phyloP scores from a whole-genome alignment of 2,329 filamentous ascomycete genomes.

The Aureobasidium sp. region DNA sequence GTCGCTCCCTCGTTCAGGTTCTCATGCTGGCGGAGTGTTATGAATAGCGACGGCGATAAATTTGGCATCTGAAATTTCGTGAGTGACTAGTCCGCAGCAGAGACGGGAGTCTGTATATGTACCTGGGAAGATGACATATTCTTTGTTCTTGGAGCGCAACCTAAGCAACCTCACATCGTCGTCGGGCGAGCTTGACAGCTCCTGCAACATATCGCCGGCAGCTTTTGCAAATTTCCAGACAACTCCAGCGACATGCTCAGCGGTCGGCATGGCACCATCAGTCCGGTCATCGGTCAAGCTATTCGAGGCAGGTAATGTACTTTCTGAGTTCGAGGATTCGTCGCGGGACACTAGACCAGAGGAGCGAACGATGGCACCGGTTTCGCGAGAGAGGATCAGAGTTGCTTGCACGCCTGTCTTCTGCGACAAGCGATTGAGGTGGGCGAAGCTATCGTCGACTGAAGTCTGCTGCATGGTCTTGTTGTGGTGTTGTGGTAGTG shows the following conservation, averaged over 20 bases:
- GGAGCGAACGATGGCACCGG: constrained; percentile 67
- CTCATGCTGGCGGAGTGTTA: constrained; percentile 64
- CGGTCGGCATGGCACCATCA: constrained; percentile 42
- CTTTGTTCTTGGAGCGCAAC: constrained; percentile 75
- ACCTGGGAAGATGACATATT: constrained; percentile 72
- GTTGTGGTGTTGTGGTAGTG: not conserved
- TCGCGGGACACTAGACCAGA: constrained; percentile 61
- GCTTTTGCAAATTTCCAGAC: constrained; percentile 69
- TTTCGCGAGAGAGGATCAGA: constrained; percentile 64
- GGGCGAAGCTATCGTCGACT: constrained; percentile 53
- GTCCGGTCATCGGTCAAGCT: constrained; percentile 20
- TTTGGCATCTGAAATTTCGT: constrained; percentile 50
- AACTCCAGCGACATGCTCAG: constrained; percentile 67
- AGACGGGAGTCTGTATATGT: constrained; percentile 17
- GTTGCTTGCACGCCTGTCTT: constrained; percentile 75
- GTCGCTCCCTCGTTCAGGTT: not conserved
- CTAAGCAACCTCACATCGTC: constrained; percentile 72
- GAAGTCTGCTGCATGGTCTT: constrained; percentile 5
- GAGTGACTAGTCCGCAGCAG: not conserved
- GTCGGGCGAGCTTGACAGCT: constrained; percentile 64
- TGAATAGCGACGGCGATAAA: constrained; percentile 75
- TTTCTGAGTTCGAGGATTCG: constrained; percentile 40
- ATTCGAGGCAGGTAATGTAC: constrained; percentile 23
- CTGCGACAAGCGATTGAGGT: constrained; percentile 62
- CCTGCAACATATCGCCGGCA: constrained; percentile 62